Evolutionary conservation across 1,139 yeast species (phyloP), one percentile per base, ranked within the genome.

Genomic region (Zygosaccharomyces sapae): DNA sequence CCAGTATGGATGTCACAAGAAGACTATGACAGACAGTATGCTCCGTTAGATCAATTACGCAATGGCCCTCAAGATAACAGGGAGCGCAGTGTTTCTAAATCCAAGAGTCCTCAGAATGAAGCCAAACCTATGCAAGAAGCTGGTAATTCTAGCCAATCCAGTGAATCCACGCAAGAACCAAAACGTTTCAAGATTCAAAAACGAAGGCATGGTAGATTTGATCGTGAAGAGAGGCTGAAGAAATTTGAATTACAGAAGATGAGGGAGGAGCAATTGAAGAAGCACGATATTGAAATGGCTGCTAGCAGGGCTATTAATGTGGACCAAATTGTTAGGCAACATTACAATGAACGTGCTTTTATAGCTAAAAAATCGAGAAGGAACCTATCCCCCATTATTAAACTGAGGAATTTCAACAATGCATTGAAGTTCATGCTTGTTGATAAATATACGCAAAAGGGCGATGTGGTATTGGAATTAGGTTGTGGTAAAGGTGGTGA

Each of bases 401-500:
- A 86, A 61, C 72, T 94, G 52, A 74, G 97, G 51, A 85, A 86
- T 57, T 94, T 89, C 74, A 94, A 92, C 67, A 94, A 92, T 63
- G 87, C 92, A 55, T 84, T 92, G 61, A 92, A 92, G 66, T 86
- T 87, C 59, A 86, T 89, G 58, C 70, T 92, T n/a, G 79, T 92
- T 46, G 83, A 85, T 46, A 83, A 83, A 55, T 81, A 74, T 65
- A 80, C 83, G 45, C 70, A 68, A 22, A 71, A 72, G 6, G 71
- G 74, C 2, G 77, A 77, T 30, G 73, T 75, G 12, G 87, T 85
- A 1, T 70, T 92, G 33, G 99, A 92, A 62, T 68, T 92, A 47
- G 96, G 97, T 20, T 92, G 98, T 68, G 99, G 99, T 12, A 94
- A 92, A 66, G 99, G 99, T 40, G 99, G 99, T 19, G 99, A 92